Percentiles rank a stretch among this genome's conserved stretches.
phyloP scores from a whole-genome alignment of 108 stramenopile species.

The Cyclostephanos invisitatus region DNA sequence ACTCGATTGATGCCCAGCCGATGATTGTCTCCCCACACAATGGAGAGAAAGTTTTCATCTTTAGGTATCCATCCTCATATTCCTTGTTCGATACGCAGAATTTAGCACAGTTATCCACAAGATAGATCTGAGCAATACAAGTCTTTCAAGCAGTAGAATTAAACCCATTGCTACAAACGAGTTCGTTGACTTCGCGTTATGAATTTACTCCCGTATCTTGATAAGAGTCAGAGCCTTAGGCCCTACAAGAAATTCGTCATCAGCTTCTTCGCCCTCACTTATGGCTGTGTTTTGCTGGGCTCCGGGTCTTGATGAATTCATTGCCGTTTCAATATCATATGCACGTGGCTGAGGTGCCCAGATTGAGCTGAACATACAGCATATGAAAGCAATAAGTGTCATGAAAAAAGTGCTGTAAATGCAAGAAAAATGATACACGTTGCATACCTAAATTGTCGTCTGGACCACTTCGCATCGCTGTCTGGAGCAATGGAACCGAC shows the following conservation, averaged over 20 bases:
- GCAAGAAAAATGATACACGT: not conserved
- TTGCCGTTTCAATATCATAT: constrained; percentile 51
- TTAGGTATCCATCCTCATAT: too few relatives aligned
- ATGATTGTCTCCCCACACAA: too few relatives aligned
- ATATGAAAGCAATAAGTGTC: not conserved
- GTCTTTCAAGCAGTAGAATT: too few relatives aligned
- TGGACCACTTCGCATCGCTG: constrained; percentile 77
- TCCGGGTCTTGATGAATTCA: not conserved
- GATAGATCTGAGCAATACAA: too few relatives aligned
- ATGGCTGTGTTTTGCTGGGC: constrained; percentile 24
- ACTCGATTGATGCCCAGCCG: too few relatives aligned
- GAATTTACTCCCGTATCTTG: constrained; percentile 24
- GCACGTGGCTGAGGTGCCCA: constrained; percentile 87
- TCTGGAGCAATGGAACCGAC: constrained; percentile 69
- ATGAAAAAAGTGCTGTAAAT: not conserved
- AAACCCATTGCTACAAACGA: too few relatives aligned
- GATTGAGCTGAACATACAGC: constrained; percentile 57
- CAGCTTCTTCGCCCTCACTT: constrained; percentile 63
- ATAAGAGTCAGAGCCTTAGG: constrained; percentile 29
- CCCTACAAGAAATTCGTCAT: constrained; percentile 13
- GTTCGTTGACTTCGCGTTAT: too few relatives aligned
- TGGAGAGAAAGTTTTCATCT: too few relatives aligned
- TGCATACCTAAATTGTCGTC: constrained; percentile 62
- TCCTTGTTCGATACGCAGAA: too few relatives aligned
- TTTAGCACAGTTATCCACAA: too few relatives aligned